These are phyloP conservation scores for Xylaria sp. DNA, from an alignment of 2,329 filamentous ascomycete genomes.

Conservation along the genomic window DNA sequence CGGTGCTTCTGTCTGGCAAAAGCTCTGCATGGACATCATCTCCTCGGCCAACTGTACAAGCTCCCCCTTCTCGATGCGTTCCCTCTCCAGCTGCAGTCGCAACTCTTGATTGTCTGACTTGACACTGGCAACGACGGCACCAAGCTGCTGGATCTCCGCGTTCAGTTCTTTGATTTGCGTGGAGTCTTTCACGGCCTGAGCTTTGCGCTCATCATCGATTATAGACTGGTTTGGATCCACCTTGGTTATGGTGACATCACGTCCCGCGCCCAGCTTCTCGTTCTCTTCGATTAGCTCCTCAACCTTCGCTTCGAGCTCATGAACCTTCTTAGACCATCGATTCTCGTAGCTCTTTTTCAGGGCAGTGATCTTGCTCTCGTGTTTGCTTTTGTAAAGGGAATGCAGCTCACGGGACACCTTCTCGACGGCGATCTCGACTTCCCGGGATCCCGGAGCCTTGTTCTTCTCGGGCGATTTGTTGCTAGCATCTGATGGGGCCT, in stretches of 20 bases:
- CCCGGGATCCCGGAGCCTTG: slow-evolving; percentile 51
- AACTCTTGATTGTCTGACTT: slow-evolving; percentile 72
- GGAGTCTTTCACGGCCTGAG: slow-evolving; percentile 66
- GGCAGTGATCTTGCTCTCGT: slow-evolving; percentile 92
- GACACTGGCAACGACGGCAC: slow-evolving; percentile 72
- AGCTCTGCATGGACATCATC: slow-evolving; percentile 73
- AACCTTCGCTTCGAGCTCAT: slow-evolving; percentile 75
- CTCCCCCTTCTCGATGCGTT: slow-evolving; percentile 83
- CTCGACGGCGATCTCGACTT: slow-evolving; percentile 85
- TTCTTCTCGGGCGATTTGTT: slow-evolving; percentile 48
- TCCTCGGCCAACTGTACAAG: slow-evolving; percentile 82
- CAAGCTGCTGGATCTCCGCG: slow-evolving; percentile 76
- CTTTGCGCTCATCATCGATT: slow-evolving; percentile 54
- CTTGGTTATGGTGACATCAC: slow-evolving; percentile 69
- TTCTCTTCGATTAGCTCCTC: slow-evolving; percentile 75
- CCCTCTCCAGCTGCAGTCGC: slow-evolving; percentile 69
- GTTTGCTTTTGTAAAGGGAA: slow-evolving; percentile 92
- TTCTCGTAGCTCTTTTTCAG: slow-evolving; percentile 85
- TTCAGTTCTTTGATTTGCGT: slow-evolving; percentile 72
- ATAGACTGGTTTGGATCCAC: slow-evolving; percentile 54
- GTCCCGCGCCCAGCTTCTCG: slow-evolving; percentile 70
- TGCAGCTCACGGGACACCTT: slow-evolving; percentile 95
- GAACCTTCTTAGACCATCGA: slow-evolving; percentile 86
- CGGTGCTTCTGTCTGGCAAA: slow-evolving; percentile 42
- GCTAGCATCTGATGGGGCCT: slow-evolving; percentile 36